These are phyloP conservation scores for Trichoderma afroharzianum DNA, from an alignment of 2,329 filamentous ascomycete genomes.

Conservation along the genomic window DNA sequence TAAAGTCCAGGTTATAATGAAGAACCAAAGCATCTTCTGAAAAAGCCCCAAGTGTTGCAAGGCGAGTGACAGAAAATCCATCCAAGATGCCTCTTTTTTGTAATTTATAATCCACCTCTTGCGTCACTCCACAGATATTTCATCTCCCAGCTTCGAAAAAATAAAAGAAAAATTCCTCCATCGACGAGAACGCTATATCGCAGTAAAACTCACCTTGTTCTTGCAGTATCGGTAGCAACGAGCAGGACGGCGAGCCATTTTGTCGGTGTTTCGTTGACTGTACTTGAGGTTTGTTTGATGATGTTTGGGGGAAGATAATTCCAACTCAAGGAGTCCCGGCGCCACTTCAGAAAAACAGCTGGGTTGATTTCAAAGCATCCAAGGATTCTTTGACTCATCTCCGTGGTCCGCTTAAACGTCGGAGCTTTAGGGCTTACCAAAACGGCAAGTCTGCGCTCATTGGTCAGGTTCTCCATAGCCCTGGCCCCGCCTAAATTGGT, in stretches of 20 bases:
- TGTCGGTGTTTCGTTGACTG: constrained; percentile 58
- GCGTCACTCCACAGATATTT: constrained; percentile 14
- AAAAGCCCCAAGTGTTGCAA: neutral
- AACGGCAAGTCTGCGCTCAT: constrained; percentile 22
- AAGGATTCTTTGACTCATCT: constrained; percentile 26
- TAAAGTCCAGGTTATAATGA: neutral
- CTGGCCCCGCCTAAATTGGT: constrained; percentile 23
- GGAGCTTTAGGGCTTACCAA: constrained; percentile 38
- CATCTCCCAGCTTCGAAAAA: neutral
- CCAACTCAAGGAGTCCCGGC: constrained; percentile 27
- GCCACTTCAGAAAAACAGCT: constrained; percentile 30
- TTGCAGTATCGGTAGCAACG: constrained; percentile 99
- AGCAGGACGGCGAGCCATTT: constrained; percentile 98
- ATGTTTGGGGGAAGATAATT: constrained; percentile 33
- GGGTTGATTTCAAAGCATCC: constrained; percentile 56
- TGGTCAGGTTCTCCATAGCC: constrained; percentile 25
- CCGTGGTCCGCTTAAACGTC: constrained; percentile 36
- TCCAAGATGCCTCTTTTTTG: constrained; percentile 3
- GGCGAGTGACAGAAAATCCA: neutral
- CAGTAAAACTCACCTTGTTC: constrained; percentile 79
- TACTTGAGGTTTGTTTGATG: constrained; percentile 31
- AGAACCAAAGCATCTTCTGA: neutral
- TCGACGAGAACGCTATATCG: neutral
- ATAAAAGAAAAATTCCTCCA: constrained; percentile 16
- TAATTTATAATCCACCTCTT: constrained; percentile 6